Conservation (phyloP, 768 basidiomycete genomes). For the Hypsizygus marmoreus region DNA sequence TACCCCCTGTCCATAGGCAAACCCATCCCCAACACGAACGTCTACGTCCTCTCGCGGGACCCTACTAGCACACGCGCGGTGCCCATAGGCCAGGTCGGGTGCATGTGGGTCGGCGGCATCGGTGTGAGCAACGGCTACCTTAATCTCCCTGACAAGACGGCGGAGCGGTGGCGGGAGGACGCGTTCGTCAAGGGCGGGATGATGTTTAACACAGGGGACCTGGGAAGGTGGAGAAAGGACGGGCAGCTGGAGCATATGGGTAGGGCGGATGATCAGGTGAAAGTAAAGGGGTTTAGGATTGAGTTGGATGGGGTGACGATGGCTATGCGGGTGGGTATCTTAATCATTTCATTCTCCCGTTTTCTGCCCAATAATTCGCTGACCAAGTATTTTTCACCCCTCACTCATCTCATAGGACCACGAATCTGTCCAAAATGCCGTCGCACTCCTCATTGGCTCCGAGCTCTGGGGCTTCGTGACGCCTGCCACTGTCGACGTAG, state of each 20-base stretch:
- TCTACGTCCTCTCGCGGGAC: constrained; percentile 38
- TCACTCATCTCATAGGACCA: constrained; percentile 1
- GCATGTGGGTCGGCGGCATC: constrained; percentile 68
- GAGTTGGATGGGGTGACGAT: constrained; percentile 64
- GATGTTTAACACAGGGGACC: constrained; percentile 69
- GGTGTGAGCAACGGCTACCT: constrained; percentile 59
- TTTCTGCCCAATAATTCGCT: too few species aligned
- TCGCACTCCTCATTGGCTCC: constrained; percentile 20
- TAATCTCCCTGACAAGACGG: constrained; percentile 55
- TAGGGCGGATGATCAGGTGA: constrained; percentile 64
- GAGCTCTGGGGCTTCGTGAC: constrained; percentile 22
- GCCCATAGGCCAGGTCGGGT: constrained; percentile 38
- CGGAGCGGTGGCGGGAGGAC: constrained; percentile 51
- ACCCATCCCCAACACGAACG: constrained; percentile 53
- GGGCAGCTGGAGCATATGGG: constrained; percentile 61
- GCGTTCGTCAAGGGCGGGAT: constrained; percentile 46
- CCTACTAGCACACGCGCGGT: constrained; percentile 29
- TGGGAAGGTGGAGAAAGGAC: constrained; percentile 54
- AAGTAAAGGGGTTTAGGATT: constrained; percentile 67
- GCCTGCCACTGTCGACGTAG: constrained; percentile 13
- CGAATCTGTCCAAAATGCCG: constrained; percentile 16
- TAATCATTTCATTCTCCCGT: too few species aligned
- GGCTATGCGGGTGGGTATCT: constrained; percentile 51
- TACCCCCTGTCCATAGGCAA: constrained; percentile 45
- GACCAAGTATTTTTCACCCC: not conserved